These are phyloP conservation scores for Argentina anserina DNA, from an alignment of 306 rosid genomes.

Conservation along the genomic window DNA sequence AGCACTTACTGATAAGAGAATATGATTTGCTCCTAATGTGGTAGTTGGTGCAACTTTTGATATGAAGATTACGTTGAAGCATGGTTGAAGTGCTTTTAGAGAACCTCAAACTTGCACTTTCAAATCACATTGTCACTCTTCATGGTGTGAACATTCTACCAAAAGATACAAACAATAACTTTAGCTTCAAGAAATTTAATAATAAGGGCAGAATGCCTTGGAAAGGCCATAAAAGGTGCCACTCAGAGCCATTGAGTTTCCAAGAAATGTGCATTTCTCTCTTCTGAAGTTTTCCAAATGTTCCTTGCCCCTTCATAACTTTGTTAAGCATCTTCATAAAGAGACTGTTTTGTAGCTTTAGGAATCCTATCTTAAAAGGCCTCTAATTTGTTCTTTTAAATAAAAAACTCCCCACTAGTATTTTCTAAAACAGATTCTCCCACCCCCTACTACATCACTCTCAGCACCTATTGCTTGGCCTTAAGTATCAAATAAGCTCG, in stretches of 20 bases:
- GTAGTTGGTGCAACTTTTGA: not conserved
- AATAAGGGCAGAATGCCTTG: not conserved
- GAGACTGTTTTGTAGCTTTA: constrained; percentile 27
- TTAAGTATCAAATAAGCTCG: constrained; percentile 23
- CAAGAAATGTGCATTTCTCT: constrained; percentile 22
- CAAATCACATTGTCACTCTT: not conserved
- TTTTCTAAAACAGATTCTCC: constrained; percentile 31
- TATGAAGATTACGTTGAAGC: constrained; percentile 3
- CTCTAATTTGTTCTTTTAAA: too few species aligned
- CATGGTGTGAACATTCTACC: constrained; percentile 19
- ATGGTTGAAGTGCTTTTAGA: not conserved
- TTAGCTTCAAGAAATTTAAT: not conserved
- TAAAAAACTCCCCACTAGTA: constrained; percentile 16
- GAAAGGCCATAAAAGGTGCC: constrained; percentile 13
- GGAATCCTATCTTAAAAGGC: constrained; percentile 29
- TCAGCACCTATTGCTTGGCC: constrained; percentile 20
- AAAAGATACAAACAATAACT: constrained; percentile 22
- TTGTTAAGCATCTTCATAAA: constrained; percentile 25
- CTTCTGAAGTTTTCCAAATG: constrained; percentile 27
- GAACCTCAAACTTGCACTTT: not conserved
- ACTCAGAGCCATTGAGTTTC: constrained; percentile 5
- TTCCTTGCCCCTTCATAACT: constrained; percentile 30
- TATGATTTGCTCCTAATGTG: not conserved
- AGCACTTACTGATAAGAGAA: not conserved
- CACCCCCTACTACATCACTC: constrained; percentile 26